phyloP scores from a whole-genome alignment of 177 flowering plant species.

The Tripterygium wilfordii region DNA sequence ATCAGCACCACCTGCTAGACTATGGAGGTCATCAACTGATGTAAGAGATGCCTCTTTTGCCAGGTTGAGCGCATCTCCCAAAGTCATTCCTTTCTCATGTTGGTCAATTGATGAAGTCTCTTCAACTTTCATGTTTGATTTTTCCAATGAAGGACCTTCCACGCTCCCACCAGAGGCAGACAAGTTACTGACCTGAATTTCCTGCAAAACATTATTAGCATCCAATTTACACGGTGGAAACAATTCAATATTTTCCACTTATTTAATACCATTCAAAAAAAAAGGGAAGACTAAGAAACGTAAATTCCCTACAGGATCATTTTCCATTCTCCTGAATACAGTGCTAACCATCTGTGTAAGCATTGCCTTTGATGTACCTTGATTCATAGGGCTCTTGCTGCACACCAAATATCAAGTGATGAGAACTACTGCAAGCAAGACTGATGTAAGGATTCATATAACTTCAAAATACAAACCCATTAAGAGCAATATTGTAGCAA shows the following conservation, averaged over 20 bases:
- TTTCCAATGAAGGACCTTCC: conserved; percentile 30
- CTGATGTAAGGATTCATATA: not conserved
- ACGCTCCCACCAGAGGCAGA: conserved; percentile 25
- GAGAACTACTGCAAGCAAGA: not conserved
- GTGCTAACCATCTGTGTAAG: conserved; percentile 81
- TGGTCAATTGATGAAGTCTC: conserved; percentile 36
- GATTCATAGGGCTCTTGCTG: conserved; percentile 95
- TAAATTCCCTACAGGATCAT: conserved; percentile 53
- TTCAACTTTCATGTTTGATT: conserved; percentile 23
- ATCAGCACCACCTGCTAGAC: conserved; percentile 90
- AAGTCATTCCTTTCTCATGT: conserved; percentile 43
- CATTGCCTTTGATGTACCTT: conserved; percentile 98
- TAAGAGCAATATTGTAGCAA: conserved; percentile 92
- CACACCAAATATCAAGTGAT: conserved; percentile 21
- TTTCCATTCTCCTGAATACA: conserved; percentile 89
- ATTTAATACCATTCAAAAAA: too few relatives aligned
- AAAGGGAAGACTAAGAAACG: not conserved
- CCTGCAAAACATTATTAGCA: conserved; percentile 8
- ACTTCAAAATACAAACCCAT: conserved; percentile 46
- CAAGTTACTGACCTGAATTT: conserved; percentile 34
- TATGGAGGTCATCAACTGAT: conserved; percentile 90
- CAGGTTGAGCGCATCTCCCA: conserved; percentile 55
- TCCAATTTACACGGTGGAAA: too few relatives aligned
- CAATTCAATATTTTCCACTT: too few relatives aligned
- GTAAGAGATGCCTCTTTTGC: conserved; percentile 54